Base-by-base conservation (phyloP, 1,284 basidiomycete species). In the Cutaneotrichosporon cavernicola region DNA sequence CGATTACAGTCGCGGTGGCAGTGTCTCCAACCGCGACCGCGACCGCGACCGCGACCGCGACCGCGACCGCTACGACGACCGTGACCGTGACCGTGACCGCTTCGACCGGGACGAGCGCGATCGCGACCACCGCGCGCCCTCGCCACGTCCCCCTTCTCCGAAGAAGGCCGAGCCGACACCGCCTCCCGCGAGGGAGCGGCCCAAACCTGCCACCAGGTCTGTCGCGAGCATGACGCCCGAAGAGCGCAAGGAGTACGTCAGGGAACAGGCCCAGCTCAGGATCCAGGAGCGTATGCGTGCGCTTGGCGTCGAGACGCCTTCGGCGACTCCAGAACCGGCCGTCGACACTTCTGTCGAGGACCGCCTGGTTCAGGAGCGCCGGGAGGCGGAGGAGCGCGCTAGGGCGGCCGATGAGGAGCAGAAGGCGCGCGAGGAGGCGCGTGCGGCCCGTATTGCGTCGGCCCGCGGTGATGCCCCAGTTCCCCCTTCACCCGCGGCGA, bases 261-360 rank as follows among this genome's bases (percentile, higher is more conserved):
- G 87, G 21, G 88, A 88, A 4, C 88, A 97, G 77, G 96, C 93
- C 1, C 88, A 91, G 73, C 86, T 88, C 22, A 86, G 90, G 52
- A 87, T 97, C 43, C 87, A 92, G 72, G 93, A 90, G 51, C 89
- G 96, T 36, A 93, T 92, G 85, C 87, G 88, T 49, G 90, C 90
- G 10, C 85, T 98, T 4, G 96, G 97, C 16, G 84, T 89, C 34
- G 84, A 90, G 2, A 83, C 85, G 1, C 79, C 85, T 6, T 80
- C 88, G 3, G 73, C 30, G 1, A 53, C 51, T 14, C 51, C 51
- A 32, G 77, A 80, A 43, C 21, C 76, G 72, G 3, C 83, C 7
- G 82, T 92, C 2, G 93, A 95, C 76, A 87, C 86, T 14, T 85
- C 83, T 60, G 90, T 94, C 4, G 90, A 91, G 75, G 90, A 92